phyloP scores from a whole-genome alignment of 1,284 basidiomycete genomes.

The Leccinum griseonigrum region DNA sequence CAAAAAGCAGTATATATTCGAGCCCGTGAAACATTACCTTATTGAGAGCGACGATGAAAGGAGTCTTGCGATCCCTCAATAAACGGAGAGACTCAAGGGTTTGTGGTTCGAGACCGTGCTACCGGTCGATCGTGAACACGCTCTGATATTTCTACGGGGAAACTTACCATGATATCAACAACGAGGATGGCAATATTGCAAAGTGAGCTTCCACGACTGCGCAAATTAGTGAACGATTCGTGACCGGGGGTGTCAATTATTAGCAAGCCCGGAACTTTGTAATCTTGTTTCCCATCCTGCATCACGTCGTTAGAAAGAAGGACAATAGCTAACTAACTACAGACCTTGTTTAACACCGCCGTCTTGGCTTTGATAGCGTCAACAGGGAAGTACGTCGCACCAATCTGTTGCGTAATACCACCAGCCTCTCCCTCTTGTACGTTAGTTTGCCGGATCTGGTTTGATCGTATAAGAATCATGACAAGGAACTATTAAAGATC shows the following conservation, averaged over 20 bases:
- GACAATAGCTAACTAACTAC: constrained; percentile 14
- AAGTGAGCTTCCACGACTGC: constrained; percentile 93
- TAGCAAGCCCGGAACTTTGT: constrained; percentile 96
- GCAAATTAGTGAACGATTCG: constrained; percentile 98
- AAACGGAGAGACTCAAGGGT: constrained; percentile 95
- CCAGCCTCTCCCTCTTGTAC: constrained; percentile 99
- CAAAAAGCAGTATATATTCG: constrained; percentile 12
- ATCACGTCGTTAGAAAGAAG: constrained; percentile 6
- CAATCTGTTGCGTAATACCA: constrained; percentile 99
- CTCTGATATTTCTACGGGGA: constrained; percentile 5
- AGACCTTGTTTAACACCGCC: constrained; percentile 81
- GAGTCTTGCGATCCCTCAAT: constrained; percentile 92
- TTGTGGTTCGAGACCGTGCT: constrained; percentile 97
- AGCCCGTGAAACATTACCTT: constrained; percentile 55
- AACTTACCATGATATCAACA: constrained; percentile 92
- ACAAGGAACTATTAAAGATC: constrained; percentile 2
- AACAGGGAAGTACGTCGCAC: constrained; percentile 99
- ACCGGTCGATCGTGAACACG: constrained; percentile 15
- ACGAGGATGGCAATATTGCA: constrained; percentile 99
- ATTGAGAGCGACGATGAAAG: constrained; percentile 99
- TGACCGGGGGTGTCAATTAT: constrained; percentile 99
- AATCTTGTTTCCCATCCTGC: constrained; percentile 81
- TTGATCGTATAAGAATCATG: constrained; percentile 12
- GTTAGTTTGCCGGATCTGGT: constrained; percentile 97
- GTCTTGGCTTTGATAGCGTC: constrained; percentile 97